Base-by-base conservation (phyloP, 2,329 filamentous ascomycete species). In the Pseudogymnoascus sp. region DNA sequence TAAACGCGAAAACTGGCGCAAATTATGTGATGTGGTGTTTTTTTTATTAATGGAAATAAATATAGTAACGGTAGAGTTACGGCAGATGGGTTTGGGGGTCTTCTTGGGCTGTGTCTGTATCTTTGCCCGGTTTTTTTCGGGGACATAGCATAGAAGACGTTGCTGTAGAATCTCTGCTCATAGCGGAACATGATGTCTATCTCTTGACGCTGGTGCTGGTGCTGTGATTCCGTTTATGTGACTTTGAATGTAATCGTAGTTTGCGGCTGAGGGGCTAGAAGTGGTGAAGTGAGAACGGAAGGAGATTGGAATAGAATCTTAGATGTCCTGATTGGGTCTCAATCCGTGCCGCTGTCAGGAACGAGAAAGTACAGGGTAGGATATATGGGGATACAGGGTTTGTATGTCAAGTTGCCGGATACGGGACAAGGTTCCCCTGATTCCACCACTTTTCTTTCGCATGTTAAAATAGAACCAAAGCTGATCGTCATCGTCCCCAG, bases 21-120 rank as follows among this genome's bases (percentile, higher is more conserved):
- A 23, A 59, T 38, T 60, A 60, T 60, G 56, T 60, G 18, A 25
- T 60, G 31, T 23, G 53, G 33, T 35, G 4, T 40, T 35, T 59
- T 33, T 33, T 59, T 38, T 35, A 35, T 60, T 40, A 60, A 40
- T 60, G 56, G 31, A 35, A 60, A 35, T n/a, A 35, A 59, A 37
- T 11, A 60, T 60, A 60, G 31, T 60, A 37, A 40, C 18, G 37
- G 28, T 38, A 40, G 56, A 23, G 56, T 21, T 28, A 35, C 56
- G 31, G 56, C 16, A 21, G 31, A 5, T 53, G 23, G 23, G 23
- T 5, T 31, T 25, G 42, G 38, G 42, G 42, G 21, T n/a, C 21
- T 47, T 14, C 35, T 38, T 18, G 40, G 40, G 18, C 21, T 44
- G 8, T 44, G 40, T 47, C 23, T 53, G 12, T 53, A 47, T 23